Conservation (phyloP, 2,329 filamentous ascomycete species). For the Botrytis deweyae region DNA sequence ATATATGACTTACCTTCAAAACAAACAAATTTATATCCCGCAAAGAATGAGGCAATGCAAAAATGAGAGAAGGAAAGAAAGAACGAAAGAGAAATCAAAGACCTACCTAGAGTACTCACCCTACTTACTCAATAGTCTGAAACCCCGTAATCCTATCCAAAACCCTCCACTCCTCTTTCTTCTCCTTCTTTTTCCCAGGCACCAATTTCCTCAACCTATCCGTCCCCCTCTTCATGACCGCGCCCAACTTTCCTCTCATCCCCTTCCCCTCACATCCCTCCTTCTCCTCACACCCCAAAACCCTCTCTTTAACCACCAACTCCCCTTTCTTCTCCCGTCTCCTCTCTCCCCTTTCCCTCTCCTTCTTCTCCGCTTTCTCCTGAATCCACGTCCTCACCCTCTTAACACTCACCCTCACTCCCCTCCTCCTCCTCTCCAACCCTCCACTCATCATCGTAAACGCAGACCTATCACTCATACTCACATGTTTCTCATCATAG, state of each 20-base stretch:
- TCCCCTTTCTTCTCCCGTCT: neutral
- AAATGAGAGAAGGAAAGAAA: too few species aligned
- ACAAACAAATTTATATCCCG: neutral
- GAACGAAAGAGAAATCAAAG: neutral
- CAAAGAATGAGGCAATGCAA: too few species aligned
- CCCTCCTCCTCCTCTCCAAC: neutral
- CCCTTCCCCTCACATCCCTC: neutral
- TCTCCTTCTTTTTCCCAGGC: neutral
- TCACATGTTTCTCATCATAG: neutral
- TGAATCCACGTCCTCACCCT: neutral
- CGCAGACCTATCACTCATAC: neutral
- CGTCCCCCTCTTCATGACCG: neutral
- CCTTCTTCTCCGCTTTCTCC: neutral
- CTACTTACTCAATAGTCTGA: conserved; percentile 1
- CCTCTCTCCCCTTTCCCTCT: neutral
- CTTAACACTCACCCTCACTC: neutral
- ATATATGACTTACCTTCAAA: neutral
- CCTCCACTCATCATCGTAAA: neutral
- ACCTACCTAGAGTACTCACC: neutral
- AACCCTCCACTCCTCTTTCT: neutral
- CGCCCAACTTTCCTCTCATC: neutral
- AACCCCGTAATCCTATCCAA: neutral
- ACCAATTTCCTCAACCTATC: neutral
- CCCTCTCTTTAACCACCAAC: neutral
- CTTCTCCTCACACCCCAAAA: neutral